Conservation (phyloP, 2,329 filamentous ascomycete genomes). For the Cercospora janseana region DNA sequence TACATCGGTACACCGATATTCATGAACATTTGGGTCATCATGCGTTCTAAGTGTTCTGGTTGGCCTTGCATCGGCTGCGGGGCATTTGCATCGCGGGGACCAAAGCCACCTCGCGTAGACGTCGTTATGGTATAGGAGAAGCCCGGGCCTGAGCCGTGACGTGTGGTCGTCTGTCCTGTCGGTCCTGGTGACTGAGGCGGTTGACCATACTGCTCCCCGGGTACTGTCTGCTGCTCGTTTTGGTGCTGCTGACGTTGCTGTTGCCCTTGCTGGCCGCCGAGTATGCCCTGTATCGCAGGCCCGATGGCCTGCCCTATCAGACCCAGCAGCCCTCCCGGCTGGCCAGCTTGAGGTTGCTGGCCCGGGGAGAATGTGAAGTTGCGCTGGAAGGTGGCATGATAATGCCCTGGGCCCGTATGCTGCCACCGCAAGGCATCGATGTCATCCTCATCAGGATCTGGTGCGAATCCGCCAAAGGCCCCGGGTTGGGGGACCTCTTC, state of each 20-base stretch:
- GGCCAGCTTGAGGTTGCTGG: slow-evolving; percentile 20
- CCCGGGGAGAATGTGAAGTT: slow-evolving; percentile 35
- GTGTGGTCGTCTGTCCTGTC: slow-evolving; percentile 15
- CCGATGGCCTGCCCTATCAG: slow-evolving; percentile 22
- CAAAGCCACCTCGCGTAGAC: slow-evolving; percentile 38
- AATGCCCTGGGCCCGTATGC: slow-evolving; percentile 33
- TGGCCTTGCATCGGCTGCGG: slow-evolving; percentile 46
- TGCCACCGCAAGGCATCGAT: slow-evolving; percentile 37
- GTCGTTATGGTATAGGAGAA: slow-evolving; percentile 37
- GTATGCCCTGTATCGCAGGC: slow-evolving; percentile 24
- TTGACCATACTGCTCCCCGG: too few relatives aligned
- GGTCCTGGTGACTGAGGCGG: slow-evolving; percentile 20
- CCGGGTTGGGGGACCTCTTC: slow-evolving; percentile 28
- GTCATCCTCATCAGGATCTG: slow-evolving; percentile 51
- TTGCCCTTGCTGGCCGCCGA: slow-evolving; percentile 25
- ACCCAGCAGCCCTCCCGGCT: slow-evolving; percentile 42
- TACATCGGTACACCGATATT: slow-evolving; percentile 32
- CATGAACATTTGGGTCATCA: slow-evolving; percentile 36
- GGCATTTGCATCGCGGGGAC: slow-evolving; percentile 52
- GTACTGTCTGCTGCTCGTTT: slow-evolving; percentile 21
- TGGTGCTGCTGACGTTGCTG: slow-evolving; percentile 9
- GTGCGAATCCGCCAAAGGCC: slow-evolving; percentile 32
- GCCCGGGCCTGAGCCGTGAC: slow-evolving; percentile 29
- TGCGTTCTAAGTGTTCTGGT: slow-evolving; percentile 33
- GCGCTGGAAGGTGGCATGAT: slow-evolving; percentile 41